Evolutionary conservation across 2,329 filamentous ascomycete species (phyloP), one percentile per base, ranked within the genome.

Genomic region (Venturia asperata): DNA sequence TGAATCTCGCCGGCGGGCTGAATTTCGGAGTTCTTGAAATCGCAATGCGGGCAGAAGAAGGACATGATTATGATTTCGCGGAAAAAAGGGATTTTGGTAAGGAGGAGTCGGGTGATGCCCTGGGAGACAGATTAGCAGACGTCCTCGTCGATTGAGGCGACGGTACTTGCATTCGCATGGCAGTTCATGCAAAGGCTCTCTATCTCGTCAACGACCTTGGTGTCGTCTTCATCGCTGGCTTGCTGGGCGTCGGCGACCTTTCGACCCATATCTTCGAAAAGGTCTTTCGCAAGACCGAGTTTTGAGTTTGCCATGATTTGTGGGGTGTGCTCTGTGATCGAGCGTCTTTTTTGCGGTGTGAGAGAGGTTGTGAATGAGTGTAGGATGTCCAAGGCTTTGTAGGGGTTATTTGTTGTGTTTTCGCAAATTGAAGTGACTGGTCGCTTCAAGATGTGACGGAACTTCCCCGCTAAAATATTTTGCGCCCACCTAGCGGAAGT

Each of bases 1-100:
- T 97, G 94, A 68, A 97, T 93, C 71, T 92, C 86, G 67, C 92
- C 92, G 37, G 94, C 94, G 10, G 92, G 87, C 75, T 97, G 93
- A 71, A 99, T 89, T 72, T 97, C 93, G 76, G 92, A 92, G 80
- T 97, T 96, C 69, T 89, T 86, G 78, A 93, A 88, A 74, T 87
- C 81, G 80, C 94, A 99, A 77, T 97, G 86, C 6, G 91, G 87
- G 81, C 94, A 99, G 69, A 85, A 85, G 77, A 99, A 99, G 68
- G 93, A 97, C 87, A 97, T 96, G 76, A 99, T 85, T 72, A 99
- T 91, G 68, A 99, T 87, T 77, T 99, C 93, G 79, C 92, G 91
- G 82, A 99, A 99, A 82, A 91, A 97, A 19, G 94, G 94, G 65
- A 99, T 97, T 69, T 87, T 86, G 19, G 95, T 96, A 64, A 99